A percentile compares a stretch with the other conserved stretches of the same genome.
Evolutionary conservation across 805 yeast genomes (phyloP).

Genomic region (Maudiozyma bulderi): DNA sequence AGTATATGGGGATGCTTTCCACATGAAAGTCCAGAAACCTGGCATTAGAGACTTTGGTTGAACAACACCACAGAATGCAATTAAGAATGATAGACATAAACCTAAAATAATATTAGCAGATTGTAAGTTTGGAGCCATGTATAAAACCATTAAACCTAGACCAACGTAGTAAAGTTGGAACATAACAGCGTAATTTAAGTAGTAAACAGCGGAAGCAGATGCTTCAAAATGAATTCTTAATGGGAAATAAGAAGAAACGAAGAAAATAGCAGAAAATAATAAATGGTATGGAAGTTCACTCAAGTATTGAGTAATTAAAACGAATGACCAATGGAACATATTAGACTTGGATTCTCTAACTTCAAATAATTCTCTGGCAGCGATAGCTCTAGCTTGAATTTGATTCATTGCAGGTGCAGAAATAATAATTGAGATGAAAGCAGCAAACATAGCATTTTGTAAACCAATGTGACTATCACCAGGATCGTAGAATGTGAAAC

Average conservation of each 20-base stretch:
- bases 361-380: slow-evolving; percentile 32
- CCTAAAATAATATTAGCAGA: slow-evolving; percentile 23
- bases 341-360: slow-evolving; percentile 34
- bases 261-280: slow-evolving; percentile 25
- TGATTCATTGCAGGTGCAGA: slow-evolving; percentile 35
- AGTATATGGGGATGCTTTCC: slow-evolving; percentile 35
- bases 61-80: slow-evolving; percentile 33
- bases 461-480: slow-evolving; percentile 35
- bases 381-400: slow-evolving; percentile 30
- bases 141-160: slow-evolving; percentile 30
- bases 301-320: slow-evolving; percentile 29
- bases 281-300: slow-evolving; percentile 31
- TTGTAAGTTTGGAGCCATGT: slow-evolving; percentile 19
- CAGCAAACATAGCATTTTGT: slow-evolving; percentile 31
- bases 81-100: slow-evolving; percentile 22
- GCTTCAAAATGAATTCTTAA: slow-evolving; percentile 23
- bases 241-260: slow-evolving; percentile 35
- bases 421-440: slow-evolving; percentile 31
- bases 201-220: slow-evolving; percentile 40
- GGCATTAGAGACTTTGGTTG: slow-evolving; percentile 33
- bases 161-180: slow-evolving; percentile 40
- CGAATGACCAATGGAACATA: slow-evolving; percentile 34
- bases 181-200: slow-evolving; percentile 32
- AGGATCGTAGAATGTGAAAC: slow-evolving; percentile 49
- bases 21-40: slow-evolving; percentile 36